Percentiles rank a stretch among this genome's conserved stretches.
Evolutionary conservation across 495 filamentous ascomycete genomes (phyloP).

Genomic region (Venustampulla echinocandica): DNA sequence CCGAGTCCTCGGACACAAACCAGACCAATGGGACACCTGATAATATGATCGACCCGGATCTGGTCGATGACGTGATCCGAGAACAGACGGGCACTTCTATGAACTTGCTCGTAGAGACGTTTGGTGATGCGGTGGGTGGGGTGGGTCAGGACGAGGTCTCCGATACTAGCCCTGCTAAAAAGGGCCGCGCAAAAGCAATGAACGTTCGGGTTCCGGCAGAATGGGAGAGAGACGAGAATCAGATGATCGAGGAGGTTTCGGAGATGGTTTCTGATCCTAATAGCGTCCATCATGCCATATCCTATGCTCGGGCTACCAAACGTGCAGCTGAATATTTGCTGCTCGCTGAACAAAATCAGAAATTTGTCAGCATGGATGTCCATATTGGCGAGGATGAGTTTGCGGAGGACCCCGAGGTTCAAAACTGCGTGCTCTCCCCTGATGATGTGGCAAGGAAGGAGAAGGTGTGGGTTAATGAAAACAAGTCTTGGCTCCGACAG

Average conservation of each 20-base stretch:
- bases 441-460: constrained; percentile 72
- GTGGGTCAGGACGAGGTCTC: constrained; percentile 1
- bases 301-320: constrained; percentile 33
- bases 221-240: constrained; percentile 40
- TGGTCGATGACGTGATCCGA: constrained; percentile 7
- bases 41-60: constrained; percentile 30
- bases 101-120: constrained; percentile 4
- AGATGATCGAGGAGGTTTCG: constrained; percentile 41
- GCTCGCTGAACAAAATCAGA: constrained; percentile 22
- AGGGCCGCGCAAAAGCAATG: constrained; percentile 17
- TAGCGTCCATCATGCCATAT: constrained; percentile 35
- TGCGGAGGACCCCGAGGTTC: constrained; percentile 76
- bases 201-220: constrained; percentile 25
- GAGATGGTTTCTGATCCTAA: constrained; percentile 39
- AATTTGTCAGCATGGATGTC: constrained; percentile 35
- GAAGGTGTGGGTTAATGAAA: constrained; percentile 85
- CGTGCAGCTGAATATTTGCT: constrained; percentile 29
- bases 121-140: constrained; percentile 1
- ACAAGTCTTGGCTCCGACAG: constrained; percentile 78
- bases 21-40: constrained; percentile 11
- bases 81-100: not conserved
- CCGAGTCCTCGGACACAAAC: not conserved
- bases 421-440: constrained; percentile 60
- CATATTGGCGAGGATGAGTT: constrained; percentile 70
- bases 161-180: constrained; percentile 2